A percentile compares a stretch with the other conserved stretches of the same genome.
phyloP scores from a whole-genome alignment of 2,329 filamentous ascomycete species.

The Blastomyces silverae region DNA sequence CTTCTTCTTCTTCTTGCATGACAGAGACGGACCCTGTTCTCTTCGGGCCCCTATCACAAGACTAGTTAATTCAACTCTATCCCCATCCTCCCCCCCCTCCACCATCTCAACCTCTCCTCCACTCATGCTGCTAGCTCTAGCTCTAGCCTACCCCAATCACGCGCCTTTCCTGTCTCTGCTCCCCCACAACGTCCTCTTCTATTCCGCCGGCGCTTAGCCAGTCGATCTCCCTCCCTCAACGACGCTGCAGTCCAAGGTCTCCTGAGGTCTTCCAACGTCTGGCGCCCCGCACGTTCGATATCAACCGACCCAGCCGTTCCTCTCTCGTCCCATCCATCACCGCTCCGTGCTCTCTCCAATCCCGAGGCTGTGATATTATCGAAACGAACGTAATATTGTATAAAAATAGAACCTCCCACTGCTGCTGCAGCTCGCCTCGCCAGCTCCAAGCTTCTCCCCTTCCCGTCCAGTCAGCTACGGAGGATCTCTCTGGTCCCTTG shows the following conservation, averaged over 20 bases:
- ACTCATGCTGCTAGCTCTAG: not conserved
- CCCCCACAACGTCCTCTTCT: not conserved
- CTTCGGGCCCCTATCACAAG: not conserved
- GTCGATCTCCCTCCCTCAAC: not conserved
- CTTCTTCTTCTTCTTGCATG: not conserved
- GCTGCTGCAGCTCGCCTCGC: not conserved
- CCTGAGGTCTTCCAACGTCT: not conserved
- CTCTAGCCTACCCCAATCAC: not conserved
- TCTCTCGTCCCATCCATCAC: not conserved
- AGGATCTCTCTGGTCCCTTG: constrained; percentile 10
- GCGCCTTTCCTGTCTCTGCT: not conserved
- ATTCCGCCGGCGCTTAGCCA: not conserved
- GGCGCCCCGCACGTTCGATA: not conserved
- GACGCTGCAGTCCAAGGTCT: not conserved
- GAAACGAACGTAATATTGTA: constrained; percentile 1
- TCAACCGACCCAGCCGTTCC: not conserved
- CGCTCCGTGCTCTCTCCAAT: not conserved
- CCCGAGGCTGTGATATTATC: not conserved
- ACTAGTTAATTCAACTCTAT: not conserved
- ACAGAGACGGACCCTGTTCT: not conserved
- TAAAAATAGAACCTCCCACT: not conserved
- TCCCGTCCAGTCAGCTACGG: constrained; percentile 3
- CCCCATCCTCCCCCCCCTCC: not conserved
- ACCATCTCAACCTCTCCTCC: not conserved
- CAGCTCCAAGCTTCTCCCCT: not conserved